Conservation (phyloP, 2,329 filamentous ascomycete genomes). For the Drechslerella coelobrocha region DNA sequence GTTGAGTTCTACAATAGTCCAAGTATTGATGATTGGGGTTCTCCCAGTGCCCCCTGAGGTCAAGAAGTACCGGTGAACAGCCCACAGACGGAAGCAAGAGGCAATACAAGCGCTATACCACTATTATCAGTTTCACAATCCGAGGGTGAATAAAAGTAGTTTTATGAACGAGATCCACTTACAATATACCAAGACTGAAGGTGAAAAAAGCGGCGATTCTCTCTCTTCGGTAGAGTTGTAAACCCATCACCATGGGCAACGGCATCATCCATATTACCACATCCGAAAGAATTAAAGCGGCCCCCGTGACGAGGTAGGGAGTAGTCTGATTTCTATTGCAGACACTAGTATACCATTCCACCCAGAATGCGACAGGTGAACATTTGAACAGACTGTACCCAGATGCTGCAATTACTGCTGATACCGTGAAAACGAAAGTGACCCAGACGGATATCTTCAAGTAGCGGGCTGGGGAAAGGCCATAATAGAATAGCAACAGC, state of each 20-base stretch:
- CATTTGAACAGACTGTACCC: conserved; percentile 40
- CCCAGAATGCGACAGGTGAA: conserved; percentile 33
- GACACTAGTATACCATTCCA: conserved; percentile 43
- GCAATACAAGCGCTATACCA: conserved; percentile 37
- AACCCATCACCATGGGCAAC: conserved; percentile 31
- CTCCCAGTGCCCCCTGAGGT: conserved; percentile 31
- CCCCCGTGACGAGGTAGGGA: conserved; percentile 37
- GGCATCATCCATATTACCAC: conserved; percentile 47
- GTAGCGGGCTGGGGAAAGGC: conserved; percentile 32
- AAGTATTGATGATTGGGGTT: conserved; percentile 41
- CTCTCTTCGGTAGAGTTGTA: conserved; percentile 37
- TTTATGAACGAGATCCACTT: conserved; percentile 7
- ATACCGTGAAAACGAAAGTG: conserved; percentile 24
- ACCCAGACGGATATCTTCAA: conserved; percentile 33
- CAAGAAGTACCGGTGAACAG: conserved; percentile 41
- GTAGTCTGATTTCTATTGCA: conserved; percentile 31
- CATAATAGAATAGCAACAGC: conserved; percentile 44
- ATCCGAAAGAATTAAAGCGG: conserved; percentile 37
- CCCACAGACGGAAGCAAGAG: conserved; percentile 36
- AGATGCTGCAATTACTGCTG: conserved; percentile 15
- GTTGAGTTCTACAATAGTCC: conserved; percentile 47
- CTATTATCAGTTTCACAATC: conserved; percentile 1
- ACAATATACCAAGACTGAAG: conserved; percentile 48
- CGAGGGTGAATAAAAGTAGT: background rate
- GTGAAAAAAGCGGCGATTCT: conserved; percentile 45